These are phyloP conservation scores for Metarhizium humberi DNA, from an alignment of 2,329 filamentous ascomycete genomes.

Conservation along the genomic window DNA sequence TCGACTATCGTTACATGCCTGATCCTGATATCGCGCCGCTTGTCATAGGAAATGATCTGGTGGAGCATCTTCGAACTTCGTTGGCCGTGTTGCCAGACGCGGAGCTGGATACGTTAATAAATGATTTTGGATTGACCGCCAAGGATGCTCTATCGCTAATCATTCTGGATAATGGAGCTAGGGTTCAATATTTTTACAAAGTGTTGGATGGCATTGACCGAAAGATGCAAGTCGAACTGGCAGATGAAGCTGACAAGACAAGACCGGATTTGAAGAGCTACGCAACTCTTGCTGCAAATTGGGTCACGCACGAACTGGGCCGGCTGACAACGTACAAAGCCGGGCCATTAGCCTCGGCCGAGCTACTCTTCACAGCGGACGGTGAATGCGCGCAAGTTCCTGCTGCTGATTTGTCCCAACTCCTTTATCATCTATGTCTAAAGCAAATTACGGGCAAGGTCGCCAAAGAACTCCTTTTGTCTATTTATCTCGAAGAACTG, in stretches of 20 bases:
- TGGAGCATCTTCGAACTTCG: slow-evolving; percentile 51
- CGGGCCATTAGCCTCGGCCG: slow-evolving; percentile 20
- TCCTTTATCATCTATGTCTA: slow-evolving; percentile 37
- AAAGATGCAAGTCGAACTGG: slow-evolving; percentile 14
- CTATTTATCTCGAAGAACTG: slow-evolving; percentile 39
- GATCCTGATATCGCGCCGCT: slow-evolving; percentile 84
- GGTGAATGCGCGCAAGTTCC: slow-evolving; percentile 40
- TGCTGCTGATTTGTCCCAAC: slow-evolving; percentile 36
- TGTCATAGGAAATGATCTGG: slow-evolving; percentile 60
- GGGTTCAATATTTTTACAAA: slow-evolving; percentile 73
- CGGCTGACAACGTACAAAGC: slow-evolving; percentile 49
- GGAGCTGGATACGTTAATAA: slow-evolving; percentile 52
- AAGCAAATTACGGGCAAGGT: slow-evolving; percentile 45
- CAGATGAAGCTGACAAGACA: slow-evolving; percentile 1
- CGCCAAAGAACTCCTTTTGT: slow-evolving; percentile 48
- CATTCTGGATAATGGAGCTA: slow-evolving; percentile 65
- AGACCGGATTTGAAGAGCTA: slow-evolving; percentile 24
- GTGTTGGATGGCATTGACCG: slow-evolving; percentile 43
- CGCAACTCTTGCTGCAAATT: slow-evolving; percentile 46
- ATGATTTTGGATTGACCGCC: slow-evolving; percentile 56
- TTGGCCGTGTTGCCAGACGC: slow-evolving; percentile 66
- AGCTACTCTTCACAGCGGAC: slow-evolving; percentile 29
- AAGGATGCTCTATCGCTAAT: slow-evolving; percentile 81
- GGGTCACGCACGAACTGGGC: slow-evolving; percentile 69
- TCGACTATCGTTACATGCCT: slow-evolving; percentile 98